Base-by-base conservation (phyloP, 2,329 filamentous ascomycete species). In the Chalara sp. region DNA sequence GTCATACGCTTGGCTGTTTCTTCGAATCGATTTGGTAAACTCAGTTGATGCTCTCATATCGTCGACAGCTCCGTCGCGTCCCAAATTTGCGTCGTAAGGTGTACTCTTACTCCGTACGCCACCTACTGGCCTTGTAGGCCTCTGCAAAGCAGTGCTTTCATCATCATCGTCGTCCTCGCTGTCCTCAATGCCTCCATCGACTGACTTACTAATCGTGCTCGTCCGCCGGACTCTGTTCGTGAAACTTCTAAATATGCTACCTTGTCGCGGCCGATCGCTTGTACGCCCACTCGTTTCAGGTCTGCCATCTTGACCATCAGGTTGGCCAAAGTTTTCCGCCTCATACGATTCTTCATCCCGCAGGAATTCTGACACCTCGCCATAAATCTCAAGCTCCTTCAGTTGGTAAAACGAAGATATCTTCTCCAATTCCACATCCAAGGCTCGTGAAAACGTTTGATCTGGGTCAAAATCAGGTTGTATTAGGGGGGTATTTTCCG, bases 401-500 rank as follows among this genome's bases (percentile, higher is more conserved):
- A 89, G 72, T 55, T 84, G 79, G 69, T 93, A 97, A 68, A 99
- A 99, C 0, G 86, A 87, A 62, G 82, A 87, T 54, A 99, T 89
- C 75, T 97, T 97, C 64, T 97, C 91, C 47, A 99, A 73, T 68
- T 99, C 93, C 41, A 86, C 79, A 63, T 95, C 89, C 13, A 99
- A 79, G 40, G 90, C 84, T 56, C 83, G 83, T 57, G 79, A 78
- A 67, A 99, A 99, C 53, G 91, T 78, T 39, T 81, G 78, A 66
- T 97, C 91, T 11, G 90, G 86, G 53, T 95, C 86, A 44, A 59
- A 59, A 75, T 70, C 52, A 80, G 79, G 50, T 77, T 76, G 53
- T 76, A 99, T 84, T 40, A 99, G 79, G 5, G 93, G 90, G 8
- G 90, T 85, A 6, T 84, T 86, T 73, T 99, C 93, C 61, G 83